phyloP scores from a whole-genome alignment of 495 filamentous ascomycete genomes.

The Parathielavia appendiculata region DNA sequence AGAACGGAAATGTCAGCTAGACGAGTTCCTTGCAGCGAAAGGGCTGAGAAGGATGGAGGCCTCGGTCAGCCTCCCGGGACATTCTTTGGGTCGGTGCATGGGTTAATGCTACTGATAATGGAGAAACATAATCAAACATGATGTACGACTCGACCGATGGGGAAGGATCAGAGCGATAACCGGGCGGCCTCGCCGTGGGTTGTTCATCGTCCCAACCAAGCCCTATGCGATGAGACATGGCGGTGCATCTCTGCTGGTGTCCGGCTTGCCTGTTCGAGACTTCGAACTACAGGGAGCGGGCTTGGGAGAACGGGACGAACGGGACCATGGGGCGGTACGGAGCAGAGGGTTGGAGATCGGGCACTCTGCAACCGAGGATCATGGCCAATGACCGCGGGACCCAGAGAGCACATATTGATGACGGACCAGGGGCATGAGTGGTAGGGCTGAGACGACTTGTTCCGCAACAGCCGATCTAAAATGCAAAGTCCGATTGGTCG shows the following conservation, averaged over 20 bases:
- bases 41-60: background rate
- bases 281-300: no score
- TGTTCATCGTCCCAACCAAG: background rate
- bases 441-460: slow-evolving; percentile 23
- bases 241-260: background rate
- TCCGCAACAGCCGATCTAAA: slow-evolving; percentile 5
- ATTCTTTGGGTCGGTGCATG: background rate
- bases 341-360: no score
- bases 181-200: background rate
- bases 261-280: no score
- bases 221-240: background rate
- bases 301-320: background rate
- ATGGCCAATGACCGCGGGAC: background rate
- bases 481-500: background rate
- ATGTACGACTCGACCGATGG: background rate
- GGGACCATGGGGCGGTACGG: no score
- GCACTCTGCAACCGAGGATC: background rate
- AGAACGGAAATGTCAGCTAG: background rate
- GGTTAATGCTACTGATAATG: background rate
- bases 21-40: background rate
- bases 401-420: background rate
- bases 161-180: background rate
- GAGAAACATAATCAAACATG: background rate
- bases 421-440: background rate
- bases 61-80: background rate